Conservation (phyloP, 2,329 filamentous ascomycete species). For the Exophiala phaeomuriformis region DNA sequence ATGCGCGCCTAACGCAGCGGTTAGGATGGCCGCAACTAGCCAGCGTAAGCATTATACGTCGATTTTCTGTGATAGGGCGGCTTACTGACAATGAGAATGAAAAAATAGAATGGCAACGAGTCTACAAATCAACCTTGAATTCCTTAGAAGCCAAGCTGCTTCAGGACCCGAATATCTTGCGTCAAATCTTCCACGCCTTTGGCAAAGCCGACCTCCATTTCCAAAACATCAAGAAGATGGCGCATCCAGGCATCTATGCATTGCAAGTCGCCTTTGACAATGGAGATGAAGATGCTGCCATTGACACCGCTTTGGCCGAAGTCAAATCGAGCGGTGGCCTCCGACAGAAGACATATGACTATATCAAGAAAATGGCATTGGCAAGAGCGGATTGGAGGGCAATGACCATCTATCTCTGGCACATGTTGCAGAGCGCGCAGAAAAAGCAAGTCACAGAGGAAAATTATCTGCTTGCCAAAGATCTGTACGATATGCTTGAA, state of each 20-base stretch:
- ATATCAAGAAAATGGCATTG: constrained; percentile 6
- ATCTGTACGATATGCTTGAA: constrained; percentile 12
- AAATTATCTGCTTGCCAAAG: constrained; percentile 12
- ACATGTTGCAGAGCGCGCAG: constrained; percentile 2
- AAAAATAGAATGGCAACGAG: constrained; percentile 4
- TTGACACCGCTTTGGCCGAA: constrained; percentile 14
- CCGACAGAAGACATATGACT: background rate
- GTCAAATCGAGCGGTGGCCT: background rate
- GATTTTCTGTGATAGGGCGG: too few relatives aligned
- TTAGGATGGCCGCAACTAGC: background rate
- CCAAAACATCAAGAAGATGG: constrained; percentile 7
- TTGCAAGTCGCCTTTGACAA: constrained; percentile 10
- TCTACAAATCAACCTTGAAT: constrained; percentile 6
- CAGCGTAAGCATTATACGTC: constrained; percentile 2
- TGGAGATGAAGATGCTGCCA: constrained; percentile 13
- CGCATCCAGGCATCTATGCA: constrained; percentile 3
- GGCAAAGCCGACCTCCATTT: constrained; percentile 10
- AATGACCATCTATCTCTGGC: constrained; percentile 12
- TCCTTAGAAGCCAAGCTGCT: constrained; percentile 2
- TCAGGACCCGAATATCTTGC: constrained; percentile 9
- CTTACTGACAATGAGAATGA: background rate
- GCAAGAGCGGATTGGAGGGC: constrained; percentile 12
- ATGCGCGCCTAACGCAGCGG: constrained; percentile 1
- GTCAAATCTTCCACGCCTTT: constrained; percentile 11
- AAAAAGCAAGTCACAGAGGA: constrained; percentile 6